phyloP scores from a whole-genome alignment of 352 stramenopile species.

The Pythium folliculosum region DNA sequence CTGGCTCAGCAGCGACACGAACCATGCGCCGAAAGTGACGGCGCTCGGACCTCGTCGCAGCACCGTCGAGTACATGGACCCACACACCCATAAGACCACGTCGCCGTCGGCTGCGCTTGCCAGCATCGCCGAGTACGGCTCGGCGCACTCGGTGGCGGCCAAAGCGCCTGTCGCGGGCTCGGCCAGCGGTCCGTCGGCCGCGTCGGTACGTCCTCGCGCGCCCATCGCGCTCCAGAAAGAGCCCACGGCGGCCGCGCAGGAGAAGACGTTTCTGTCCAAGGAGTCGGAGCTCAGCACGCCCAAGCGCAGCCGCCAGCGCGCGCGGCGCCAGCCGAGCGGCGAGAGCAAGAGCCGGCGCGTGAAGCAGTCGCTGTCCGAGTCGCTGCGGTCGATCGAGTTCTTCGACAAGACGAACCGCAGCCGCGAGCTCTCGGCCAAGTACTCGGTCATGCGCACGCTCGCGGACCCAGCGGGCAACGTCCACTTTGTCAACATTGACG shows the following conservation, averaged over 20 bases:
- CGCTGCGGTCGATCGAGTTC: constrained; percentile 66
- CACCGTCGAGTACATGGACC: constrained; percentile 57
- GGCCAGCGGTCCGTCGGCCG: constrained; percentile 25
- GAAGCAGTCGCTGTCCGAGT: constrained; percentile 74
- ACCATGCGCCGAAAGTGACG: constrained; percentile 66
- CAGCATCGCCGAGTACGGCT: constrained; percentile 12
- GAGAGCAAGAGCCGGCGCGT: constrained; percentile 50
- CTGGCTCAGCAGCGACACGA: constrained; percentile 73
- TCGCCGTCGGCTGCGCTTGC: constrained; percentile 3
- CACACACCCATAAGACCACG: constrained; percentile 6
- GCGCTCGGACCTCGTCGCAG: constrained; percentile 51
- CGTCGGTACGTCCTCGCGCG: constrained; percentile 54
- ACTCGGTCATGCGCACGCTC: constrained; percentile 55
- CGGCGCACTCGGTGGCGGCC: not conserved
- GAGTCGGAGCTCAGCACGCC: constrained; percentile 38
- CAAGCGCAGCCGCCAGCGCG: constrained; percentile 49
- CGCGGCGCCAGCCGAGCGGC: constrained; percentile 23
- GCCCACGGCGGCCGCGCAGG: not conserved
- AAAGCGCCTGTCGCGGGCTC: not conserved
- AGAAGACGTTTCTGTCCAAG: constrained; percentile 50
- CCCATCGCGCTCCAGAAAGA: constrained; percentile 66
- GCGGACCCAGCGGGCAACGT: constrained; percentile 74
- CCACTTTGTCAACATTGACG: constrained; percentile 81
- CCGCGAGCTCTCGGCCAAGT: constrained; percentile 60
- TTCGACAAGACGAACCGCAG: constrained; percentile 77